Evolutionary conservation across 2,329 filamentous ascomycete genomes (phyloP), one percentile per base, ranked within the genome.

Genomic region (Nannizziopsis barbatae): DNA sequence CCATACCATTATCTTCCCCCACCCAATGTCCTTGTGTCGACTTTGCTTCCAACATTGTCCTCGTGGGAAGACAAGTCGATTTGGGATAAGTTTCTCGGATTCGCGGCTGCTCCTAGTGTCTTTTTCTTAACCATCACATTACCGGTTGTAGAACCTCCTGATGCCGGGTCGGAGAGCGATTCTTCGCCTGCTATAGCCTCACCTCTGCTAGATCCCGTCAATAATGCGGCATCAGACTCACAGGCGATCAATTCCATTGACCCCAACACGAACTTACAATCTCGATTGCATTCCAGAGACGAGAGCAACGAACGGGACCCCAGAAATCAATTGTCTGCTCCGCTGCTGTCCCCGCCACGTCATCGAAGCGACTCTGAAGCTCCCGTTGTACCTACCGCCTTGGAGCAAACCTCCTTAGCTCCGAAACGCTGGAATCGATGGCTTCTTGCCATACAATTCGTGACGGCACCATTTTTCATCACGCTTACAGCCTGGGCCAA

Each of bases 51-150:
- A 0, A 95, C 90, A 0, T 67, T 98, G 27, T 82, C 81, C 54
- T 81, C 76, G 20, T 98, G 90, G 87, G 71, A 67, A 38, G 78
- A 84, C 22, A 96, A 95, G 66, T 80, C 73, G n/a, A 65, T 83
- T n/a, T 87, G 82, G 80, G 89, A 90, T 58, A 88, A 85, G 60
- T 68, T 88, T 39, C 70, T 95, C 42, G 90, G 87, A 37, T 58
- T 92, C 9, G 75, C 93, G 33, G 89, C 89, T 6, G 82, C 87
- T n/a, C 86, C 89, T 1, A 93, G 84, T 57, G 87, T 98, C 33
- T 86, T 98, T 53, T 69, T 96, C 1, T 73, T 98, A 3, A 90
- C 90, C 0, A 80, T 92, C 41, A 98, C 92, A 0, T 66, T 98
- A 3, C 92, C 93, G 0, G 88, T 98, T 0, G 86, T 95, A 5